phyloP scores from a whole-genome alignment of 2,329 filamentous ascomycete genomes.

The Fusarium piperis region DNA sequence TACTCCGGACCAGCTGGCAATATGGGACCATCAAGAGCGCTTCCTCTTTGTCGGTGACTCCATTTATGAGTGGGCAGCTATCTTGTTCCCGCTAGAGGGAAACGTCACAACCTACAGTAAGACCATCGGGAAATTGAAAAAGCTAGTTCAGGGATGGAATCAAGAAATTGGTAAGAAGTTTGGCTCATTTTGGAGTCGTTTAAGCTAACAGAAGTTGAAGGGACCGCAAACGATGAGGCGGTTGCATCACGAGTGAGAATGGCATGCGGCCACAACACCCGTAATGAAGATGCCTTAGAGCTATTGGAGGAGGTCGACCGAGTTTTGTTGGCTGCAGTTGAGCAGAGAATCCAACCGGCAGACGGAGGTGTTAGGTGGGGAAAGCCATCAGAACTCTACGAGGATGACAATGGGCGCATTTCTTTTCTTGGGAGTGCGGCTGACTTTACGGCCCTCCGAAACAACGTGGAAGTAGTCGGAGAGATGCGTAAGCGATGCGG shows the following conservation, averaged over 20 bases:
- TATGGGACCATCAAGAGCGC: constrained; percentile 55
- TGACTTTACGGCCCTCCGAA: not conserved
- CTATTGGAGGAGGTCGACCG: not conserved
- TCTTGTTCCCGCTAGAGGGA: constrained; percentile 33
- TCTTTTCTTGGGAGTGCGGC: not conserved
- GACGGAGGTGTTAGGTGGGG: not conserved
- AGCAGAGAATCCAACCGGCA: not conserved
- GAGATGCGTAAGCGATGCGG: not conserved
- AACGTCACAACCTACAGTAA: constrained; percentile 24
- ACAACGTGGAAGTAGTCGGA: not conserved
- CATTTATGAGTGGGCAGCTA: constrained; percentile 50
- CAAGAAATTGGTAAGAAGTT: not conserved
- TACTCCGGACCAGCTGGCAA: constrained; percentile 56
- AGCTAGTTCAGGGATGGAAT: constrained; percentile 25
- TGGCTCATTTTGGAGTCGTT: not conserved
- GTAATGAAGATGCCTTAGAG: not conserved
- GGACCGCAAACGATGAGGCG: not conserved
- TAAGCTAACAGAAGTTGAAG: not conserved
- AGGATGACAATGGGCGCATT: not conserved
- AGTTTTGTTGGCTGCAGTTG: not conserved
- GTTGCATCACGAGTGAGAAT: constrained; percentile 1
- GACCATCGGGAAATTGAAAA: constrained; percentile 17
- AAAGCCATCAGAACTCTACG: not conserved
- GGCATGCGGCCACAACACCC: constrained; percentile 10
- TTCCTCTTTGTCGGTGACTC: constrained; percentile 58